Conservation (phyloP, 176 grass and related monocot genomes). For the Oryza coarctata region DNA sequence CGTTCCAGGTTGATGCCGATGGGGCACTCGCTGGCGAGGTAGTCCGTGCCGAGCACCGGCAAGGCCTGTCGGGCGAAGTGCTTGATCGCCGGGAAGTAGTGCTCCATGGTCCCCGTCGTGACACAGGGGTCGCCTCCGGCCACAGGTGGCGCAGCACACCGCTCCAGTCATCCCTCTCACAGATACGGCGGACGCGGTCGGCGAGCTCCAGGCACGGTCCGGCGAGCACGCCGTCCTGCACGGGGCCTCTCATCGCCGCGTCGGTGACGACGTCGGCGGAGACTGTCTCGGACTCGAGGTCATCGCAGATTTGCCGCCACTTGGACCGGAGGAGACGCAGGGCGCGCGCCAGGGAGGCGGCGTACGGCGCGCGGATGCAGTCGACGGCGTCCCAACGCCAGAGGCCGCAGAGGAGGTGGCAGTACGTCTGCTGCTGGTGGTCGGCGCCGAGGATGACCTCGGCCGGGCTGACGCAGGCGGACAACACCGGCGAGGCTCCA, state of each 20-base stretch:
- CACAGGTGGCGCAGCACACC: slow-evolving; percentile 28
- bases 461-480: slow-evolving; percentile 22
- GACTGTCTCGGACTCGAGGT: slow-evolving; percentile 31
- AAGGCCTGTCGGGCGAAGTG: slow-evolving; percentile 21
- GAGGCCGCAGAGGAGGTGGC: slow-evolving; percentile 42
- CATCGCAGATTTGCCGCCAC: slow-evolving; percentile 31
- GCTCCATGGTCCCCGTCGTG: slow-evolving; percentile 38
- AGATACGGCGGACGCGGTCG: background rate
- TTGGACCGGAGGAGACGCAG: slow-evolving; percentile 26
- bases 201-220: slow-evolving; percentile 27
- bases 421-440: slow-evolving; percentile 35
- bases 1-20: slow-evolving; percentile 41
- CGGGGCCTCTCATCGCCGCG: slow-evolving; percentile 10
- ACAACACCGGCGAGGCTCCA: slow-evolving; percentile 1
- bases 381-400: background rate
- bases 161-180: slow-evolving; percentile 16
- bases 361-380: slow-evolving; percentile 37
- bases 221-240: slow-evolving; percentile 20
- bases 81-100: slow-evolving; percentile 35
- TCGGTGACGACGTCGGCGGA: slow-evolving; percentile 12
- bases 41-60: slow-evolving; percentile 30
- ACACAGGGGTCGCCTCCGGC: slow-evolving; percentile 36
- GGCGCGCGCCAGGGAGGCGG: slow-evolving; percentile 29
- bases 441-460: slow-evolving; percentile 26
- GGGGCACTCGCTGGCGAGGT: slow-evolving; percentile 36